Base-by-base conservation (phyloP, 73 alveolate genomes). In the Paramecium bursaria region DNA sequence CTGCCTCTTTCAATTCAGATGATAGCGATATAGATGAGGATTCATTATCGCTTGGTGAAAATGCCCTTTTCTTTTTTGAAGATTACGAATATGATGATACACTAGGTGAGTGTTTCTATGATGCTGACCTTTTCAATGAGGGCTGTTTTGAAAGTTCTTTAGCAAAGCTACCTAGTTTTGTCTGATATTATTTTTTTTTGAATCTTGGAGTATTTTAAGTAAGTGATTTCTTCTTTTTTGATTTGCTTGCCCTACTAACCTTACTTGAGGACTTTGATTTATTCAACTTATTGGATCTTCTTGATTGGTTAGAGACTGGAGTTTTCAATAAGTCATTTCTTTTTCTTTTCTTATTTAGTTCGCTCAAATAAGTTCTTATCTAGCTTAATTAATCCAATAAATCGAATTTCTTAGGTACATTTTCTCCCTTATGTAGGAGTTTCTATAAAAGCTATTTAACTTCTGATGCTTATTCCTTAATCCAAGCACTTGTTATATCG, bases 111-210 rank as follows among this genome's bases (percentile, higher is more conserved):
- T 39, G 5, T 39, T 39, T 39, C 49, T 39, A 7, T 7, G 49
- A 39, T 7, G 49, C 5, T 39, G 49, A 5, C 14, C 49, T 39
- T 7, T 39, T 39, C 5, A 11, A 39, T 5, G 11, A 11, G 44
- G 22, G 39, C 35, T 30, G 33, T 31, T 67, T 4, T 48, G 4
- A 11, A n/a, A 48, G 4, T 4, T 31, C 53, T 21, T 67, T 67
- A 15, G 82, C 26, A 42, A 67, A 67, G 44, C 82, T 67, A 6
- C 60, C 60, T 19, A 35, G 39, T 67, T 67, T 67, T 21, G 15
- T 67, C 22, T 67, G 25, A 42, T 15, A 35, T 3, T 29, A 15
- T 42, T 67, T 67, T 25, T 67, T 39, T 3, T n/a, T 1, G 7
- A 67, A 21, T 67, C 44, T 0, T 11, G 82, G 82, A 39, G 82